Evolutionary conservation across 129 eudicot genomes (phyloP), one percentile per base, ranked within the genome.

Genomic region (Glebionis coronaria): DNA sequence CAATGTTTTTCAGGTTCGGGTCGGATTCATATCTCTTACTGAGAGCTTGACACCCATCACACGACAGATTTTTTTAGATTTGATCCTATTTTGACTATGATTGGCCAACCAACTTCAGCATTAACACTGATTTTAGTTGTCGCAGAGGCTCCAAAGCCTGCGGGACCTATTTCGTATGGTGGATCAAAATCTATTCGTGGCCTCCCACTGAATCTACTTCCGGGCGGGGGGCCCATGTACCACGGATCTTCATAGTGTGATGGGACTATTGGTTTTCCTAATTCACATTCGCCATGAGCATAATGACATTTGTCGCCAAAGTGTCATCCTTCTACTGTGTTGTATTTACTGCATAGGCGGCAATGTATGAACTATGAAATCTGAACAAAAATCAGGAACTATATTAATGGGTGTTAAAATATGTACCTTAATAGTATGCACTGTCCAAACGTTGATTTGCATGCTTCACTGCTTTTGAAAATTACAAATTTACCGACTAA

Each of bases 251-350:
- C 86, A 10, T 79, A 82, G 50, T 78, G 86, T 29, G 86, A 66
- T 7, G 75, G 80, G 50, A 63, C 52, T 12, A 82, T 69, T 12
- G 97, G 97, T 69, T 76, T 81, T 9, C 96, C 97, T 27, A 91
- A 80, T 76, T 91, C 97, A 88, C 94, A 83, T 71, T 91, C 96
- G 42, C 97, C 97, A 74, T 91, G 97, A 20, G 97, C 96, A 18
- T 79, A 88, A 61, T 77, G 82, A 62, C 97, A 91, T 29, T 80
- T 91, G 71, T 91, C 95, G n/a, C 97, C 96, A 67, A 79, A 91
- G 54, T 78, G 83, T 69, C 97, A 91, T n/a, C 97, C 97, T 65
- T 91, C 97, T 44, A 90, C 83, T 0, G 96, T 54, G 75, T 80
- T 85, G 79, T 12, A 91, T 67, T 78, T 85, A 87, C 71, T 85